Evolutionary conservation across 805 yeast species (phyloP).

Genomic region (Candida suzukii): DNA sequence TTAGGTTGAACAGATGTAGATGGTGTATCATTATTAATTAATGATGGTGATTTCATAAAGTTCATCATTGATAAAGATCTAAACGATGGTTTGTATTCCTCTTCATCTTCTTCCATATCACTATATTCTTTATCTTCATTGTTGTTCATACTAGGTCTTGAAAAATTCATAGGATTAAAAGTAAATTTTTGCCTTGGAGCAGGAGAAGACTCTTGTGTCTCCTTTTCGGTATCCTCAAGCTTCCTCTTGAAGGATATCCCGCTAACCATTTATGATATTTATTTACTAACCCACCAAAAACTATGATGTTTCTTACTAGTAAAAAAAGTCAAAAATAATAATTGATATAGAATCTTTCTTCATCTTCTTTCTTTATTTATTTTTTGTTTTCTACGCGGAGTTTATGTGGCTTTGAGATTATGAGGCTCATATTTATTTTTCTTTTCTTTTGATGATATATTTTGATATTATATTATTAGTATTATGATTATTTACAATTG

Average conservation of each 20-base stretch:
- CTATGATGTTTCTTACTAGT: too few relatives aligned
- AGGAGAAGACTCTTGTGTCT: background rate
- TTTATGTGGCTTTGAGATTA: too few relatives aligned
- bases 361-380: too few relatives aligned
- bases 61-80: background rate
- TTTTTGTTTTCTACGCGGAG: too few relatives aligned
- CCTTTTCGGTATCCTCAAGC: background rate
- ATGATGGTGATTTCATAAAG: background rate
- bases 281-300: background rate
- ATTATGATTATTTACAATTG: too few relatives aligned
- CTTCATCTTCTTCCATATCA: background rate
- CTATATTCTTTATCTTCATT: background rate
- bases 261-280: background rate
- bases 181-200: background rate
- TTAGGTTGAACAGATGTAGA: background rate
- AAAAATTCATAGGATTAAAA: conserved; percentile 2
- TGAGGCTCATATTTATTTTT: too few relatives aligned
- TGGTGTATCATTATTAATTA: background rate
- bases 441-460: too few relatives aligned
- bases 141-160: background rate
- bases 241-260: background rate
- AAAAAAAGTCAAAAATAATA: too few relatives aligned
- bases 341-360: too few relatives aligned
- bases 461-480: too few relatives aligned
- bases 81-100: conserved; percentile 2